A percentile compares a stretch with the other conserved stretches of the same genome.
Conservation (phyloP, 345 rosid species). For the Pugionium dolabratum region DNA sequence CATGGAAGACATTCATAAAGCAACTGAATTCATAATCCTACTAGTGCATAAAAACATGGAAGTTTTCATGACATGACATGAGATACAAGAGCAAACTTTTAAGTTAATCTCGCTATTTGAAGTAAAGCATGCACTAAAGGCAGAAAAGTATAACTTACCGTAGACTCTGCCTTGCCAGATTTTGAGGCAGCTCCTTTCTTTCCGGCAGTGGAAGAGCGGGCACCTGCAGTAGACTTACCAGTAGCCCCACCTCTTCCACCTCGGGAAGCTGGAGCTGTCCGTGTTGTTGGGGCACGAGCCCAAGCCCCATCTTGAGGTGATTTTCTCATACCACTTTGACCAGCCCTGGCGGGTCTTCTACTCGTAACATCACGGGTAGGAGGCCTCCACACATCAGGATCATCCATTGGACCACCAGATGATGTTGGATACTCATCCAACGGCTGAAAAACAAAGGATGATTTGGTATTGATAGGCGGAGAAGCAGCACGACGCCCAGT, state of each 20-base stretch:
- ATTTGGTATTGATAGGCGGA: conserved; percentile 79
- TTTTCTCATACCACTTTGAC: conserved; percentile 76
- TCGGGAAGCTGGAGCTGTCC: conserved; percentile 62
- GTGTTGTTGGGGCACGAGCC: conserved; percentile 75
- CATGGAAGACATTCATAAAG: neutral
- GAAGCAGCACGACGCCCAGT: conserved; percentile 75
- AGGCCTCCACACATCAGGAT: conserved; percentile 99
- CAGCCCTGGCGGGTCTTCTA: conserved; percentile 80
- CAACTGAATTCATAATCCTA: conserved; percentile 16
- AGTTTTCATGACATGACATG: neutral
- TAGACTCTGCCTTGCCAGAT: conserved; percentile 71
- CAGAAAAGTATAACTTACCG: conserved; percentile 46
- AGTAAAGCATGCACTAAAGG: neutral
- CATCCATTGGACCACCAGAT: conserved; percentile 78
- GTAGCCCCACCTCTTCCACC: conserved; percentile 70
- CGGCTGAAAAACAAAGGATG: conserved; percentile 93
- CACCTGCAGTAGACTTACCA: conserved; percentile 57
- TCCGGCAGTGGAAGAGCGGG: conserved; percentile 69
- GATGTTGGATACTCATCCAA: conserved; percentile 96
- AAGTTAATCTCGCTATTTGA: conserved; percentile 5
- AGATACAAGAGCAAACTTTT: neutral
- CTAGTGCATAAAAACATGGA: conserved; percentile 13
- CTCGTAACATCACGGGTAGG: conserved; percentile 75
- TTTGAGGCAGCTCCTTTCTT: conserved; percentile 78
- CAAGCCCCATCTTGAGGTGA: conserved; percentile 92